Evolutionary conservation across 2,329 filamentous ascomycete genomes (phyloP).

Genomic region (Microcyclosporella mali): DNA sequence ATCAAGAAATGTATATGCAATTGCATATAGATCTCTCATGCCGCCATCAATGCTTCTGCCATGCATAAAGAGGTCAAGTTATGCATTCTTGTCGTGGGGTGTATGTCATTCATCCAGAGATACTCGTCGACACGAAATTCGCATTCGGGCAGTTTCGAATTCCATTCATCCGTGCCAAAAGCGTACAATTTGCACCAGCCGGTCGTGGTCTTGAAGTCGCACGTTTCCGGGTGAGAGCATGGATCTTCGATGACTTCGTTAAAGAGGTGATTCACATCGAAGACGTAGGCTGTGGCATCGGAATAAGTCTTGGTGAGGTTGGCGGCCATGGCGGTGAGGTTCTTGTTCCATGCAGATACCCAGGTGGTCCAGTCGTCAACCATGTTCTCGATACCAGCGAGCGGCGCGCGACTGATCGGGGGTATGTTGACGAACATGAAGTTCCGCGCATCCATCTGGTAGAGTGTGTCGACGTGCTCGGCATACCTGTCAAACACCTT

Average conservation of each 20-base stretch:
- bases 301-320: constrained; percentile 34
- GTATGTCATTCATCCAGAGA: constrained; percentile 47
- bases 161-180: constrained; percentile 39
- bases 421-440: constrained; percentile 46
- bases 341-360: constrained; percentile 47
- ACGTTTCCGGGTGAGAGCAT: constrained; percentile 44
- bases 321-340: constrained; percentile 38
- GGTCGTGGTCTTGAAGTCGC: constrained; percentile 50
- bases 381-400: constrained; percentile 8
- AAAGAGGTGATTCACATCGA: constrained; percentile 51
- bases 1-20: no score
- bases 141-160: constrained; percentile 42
- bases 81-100: constrained; percentile 3
- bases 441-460: constrained; percentile 43
- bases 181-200: constrained; percentile 50
- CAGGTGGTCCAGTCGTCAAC: constrained; percentile 33
- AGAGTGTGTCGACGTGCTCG: constrained; percentile 32
- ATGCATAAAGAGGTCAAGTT: not conserved
- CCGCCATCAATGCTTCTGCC: no score
- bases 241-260: constrained; percentile 49
- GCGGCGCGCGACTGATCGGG: constrained; percentile 40
- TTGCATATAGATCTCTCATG: no score
- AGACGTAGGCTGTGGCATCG: constrained; percentile 47
- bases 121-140: constrained; percentile 55
- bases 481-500: constrained; percentile 35